Base-by-base conservation (phyloP, 2,329 filamentous ascomycete species). In the Ceratocystis lukuohia region DNA sequence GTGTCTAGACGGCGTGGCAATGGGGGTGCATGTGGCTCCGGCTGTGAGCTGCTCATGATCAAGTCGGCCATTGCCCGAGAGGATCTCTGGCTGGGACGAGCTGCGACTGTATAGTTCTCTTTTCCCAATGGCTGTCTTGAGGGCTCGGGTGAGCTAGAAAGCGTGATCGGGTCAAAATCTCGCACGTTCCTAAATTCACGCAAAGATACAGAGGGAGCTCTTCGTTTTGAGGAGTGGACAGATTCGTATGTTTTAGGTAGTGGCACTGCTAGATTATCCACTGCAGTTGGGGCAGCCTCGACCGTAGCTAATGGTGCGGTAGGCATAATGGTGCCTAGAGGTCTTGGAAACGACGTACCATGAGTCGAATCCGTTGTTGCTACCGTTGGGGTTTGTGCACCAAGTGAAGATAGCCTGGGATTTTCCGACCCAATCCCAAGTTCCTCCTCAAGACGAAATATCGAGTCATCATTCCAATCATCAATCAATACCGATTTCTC, bases 21-120 rank as follows among this genome's bases (percentile, higher is more conserved):
- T 7, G 61, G 44, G 12, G 44, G n/a, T 15, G 64, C 15, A 30
- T 12, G 1, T 41, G 37, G 12, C 37, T 44, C 53, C 25, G 53
- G 64, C 64, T 61, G 64, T n/a, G 64, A 65, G 50, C 64, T 65
- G 20, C 20, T 61, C 22, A 61, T 46, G n/a, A 65, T 65, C 41
- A 20, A 37, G 41, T 65, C 41, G 1, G 64, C 53, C 37, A 48
- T 37, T 12, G 8, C 25, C 12, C 41, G 53, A 45, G 64, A 48
- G 12, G 53, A 48, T 10, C 8, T 59, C 20, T 53, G 17, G 28
- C 25, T 30, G 5, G 50, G 20, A n/a, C 25, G 44, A 46, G 44
- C 10, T 20, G 61, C 61, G 17, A 17, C 12, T 5, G 25, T 1
- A 10, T 15, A 15, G 61, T 63, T 30, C 15, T 48, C 22, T 17